These are phyloP conservation scores for Salicornia ramosissima DNA, from an alignment of 148 eudicot species.

Conservation along the genomic window DNA sequence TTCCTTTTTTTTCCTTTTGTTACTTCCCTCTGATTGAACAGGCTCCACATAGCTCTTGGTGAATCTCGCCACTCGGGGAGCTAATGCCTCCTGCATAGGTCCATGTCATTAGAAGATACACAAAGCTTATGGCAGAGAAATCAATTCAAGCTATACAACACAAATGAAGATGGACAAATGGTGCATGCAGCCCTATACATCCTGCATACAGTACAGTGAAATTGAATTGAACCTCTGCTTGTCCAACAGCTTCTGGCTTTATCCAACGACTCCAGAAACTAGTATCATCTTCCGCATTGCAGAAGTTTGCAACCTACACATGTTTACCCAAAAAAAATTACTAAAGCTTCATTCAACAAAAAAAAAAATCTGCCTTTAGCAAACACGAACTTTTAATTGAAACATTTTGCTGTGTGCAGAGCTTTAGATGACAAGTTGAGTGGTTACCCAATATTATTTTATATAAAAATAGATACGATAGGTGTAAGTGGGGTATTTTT, in stretches of 20 bases:
- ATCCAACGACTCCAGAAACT: constrained; percentile 99
- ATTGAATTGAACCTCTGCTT: constrained; percentile 68
- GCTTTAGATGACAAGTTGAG: too few relatives aligned
- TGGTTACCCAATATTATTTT: too few relatives aligned
- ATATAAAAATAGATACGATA: too few relatives aligned
- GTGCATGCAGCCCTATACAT: background rate
- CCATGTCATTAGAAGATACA: background rate
- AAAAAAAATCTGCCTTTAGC: background rate
- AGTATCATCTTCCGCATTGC: constrained; percentile 95
- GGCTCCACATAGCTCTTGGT: constrained; percentile 83
- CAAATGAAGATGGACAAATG: background rate
- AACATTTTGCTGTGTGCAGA: too few relatives aligned
- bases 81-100: constrained; percentile 65
- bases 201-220: background rate
- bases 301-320: constrained; percentile 85
- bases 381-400: background rate
- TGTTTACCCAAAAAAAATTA: constrained; percentile 11
- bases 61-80: constrained; percentile 91
- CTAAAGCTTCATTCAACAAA: background rate
- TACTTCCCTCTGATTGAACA: constrained; percentile 46
- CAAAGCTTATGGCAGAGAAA: too few relatives aligned
- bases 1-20: constrained; percentile 87
- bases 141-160: background rate
- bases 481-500: too few relatives aligned
- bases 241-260: constrained; percentile 78